Base-by-base conservation (phyloP, 2,329 filamentous ascomycete species). In the Ophiostoma perfectum region DNA sequence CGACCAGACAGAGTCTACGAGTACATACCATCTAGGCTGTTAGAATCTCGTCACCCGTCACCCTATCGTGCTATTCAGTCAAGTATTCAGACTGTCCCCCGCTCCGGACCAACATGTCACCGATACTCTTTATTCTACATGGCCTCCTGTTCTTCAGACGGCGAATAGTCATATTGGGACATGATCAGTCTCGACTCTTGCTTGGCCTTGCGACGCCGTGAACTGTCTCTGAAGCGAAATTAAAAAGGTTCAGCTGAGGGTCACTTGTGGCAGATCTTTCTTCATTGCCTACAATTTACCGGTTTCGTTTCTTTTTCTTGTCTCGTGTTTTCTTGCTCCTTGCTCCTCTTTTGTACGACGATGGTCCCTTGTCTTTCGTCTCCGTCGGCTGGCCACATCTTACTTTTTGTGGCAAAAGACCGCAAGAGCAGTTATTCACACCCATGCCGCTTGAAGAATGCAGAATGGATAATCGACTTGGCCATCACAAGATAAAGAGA, bases 31-130 rank as follows among this genome's bases (percentile, higher is more conserved):
- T 12, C 45, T 27, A 47, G 14, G 11, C 45, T 47, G 12, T 16
- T 14, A 27, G n/a, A 55, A 55, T 55, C 49, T 55, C 49, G 27
- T 55, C 49, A 55, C 49, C 49, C 49, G 27, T 55, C 49, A 55
- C 49, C 49, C 49, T 27, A 55, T 55, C 49, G 27, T 55, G 49
- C 49, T 55, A n/a, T 12, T 12, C 49, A 27, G 7, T 16, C 42
- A 2, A 44, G 42, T 44, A n/a, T 27, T 55, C 27, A 27, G 27
- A 27, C 27, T 27, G 5, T 55, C 12, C 49, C 49, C 49, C 49
- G 49, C 49, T n/a, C 18, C 47, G 49, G 49, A 55, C 49, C 49
- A 55, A 55, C 27, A 55, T 36, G 49, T n/a, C 47, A 27, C 49
- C 49, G n/a, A 55, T 55, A 27, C 12, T n/a, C 3, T 7, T 36